Conservation (phyloP, 2,329 filamentous ascomycete species). For the Ophiostoma fasciatum region DNA sequence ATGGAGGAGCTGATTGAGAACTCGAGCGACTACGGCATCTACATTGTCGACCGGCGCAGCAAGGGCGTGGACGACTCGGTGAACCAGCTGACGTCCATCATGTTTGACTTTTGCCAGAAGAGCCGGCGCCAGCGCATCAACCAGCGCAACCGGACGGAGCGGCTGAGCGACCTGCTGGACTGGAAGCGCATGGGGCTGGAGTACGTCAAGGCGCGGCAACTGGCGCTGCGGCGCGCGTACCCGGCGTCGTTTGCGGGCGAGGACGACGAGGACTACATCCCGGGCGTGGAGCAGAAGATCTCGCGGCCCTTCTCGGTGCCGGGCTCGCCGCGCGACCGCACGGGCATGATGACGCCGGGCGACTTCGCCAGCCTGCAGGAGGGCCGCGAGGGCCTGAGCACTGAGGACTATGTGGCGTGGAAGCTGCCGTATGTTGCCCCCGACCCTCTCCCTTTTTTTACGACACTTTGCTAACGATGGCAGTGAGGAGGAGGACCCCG, state of each 20-base stretch:
- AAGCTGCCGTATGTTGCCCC: constrained; percentile 59
- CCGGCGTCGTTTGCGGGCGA: constrained; percentile 70
- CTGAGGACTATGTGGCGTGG: constrained; percentile 97
- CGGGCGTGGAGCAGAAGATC: constrained; percentile 87
- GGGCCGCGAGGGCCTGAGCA: constrained; percentile 79
- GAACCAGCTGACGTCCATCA: constrained; percentile 80
- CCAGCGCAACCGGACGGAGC: constrained; percentile 91
- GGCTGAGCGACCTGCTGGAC: constrained; percentile 84
- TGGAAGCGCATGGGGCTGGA: constrained; percentile 99
- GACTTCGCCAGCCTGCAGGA: constrained; percentile 96
- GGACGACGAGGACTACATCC: constrained; percentile 80
- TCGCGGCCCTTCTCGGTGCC: constrained; percentile 87
- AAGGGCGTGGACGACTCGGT: constrained; percentile 97
- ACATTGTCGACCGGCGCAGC: constrained; percentile 89
- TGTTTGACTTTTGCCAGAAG: constrained; percentile 91
- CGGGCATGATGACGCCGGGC: constrained; percentile 97
- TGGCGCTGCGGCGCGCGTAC: constrained; percentile 84
- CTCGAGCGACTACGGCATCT: constrained; percentile 94
- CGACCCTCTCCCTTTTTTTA: neutral
- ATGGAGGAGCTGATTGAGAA: constrained; percentile 99
- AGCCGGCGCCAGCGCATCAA: constrained; percentile 95
- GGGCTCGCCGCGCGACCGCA: constrained; percentile 77
- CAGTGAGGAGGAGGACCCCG: constrained; percentile 87
- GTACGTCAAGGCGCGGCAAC: constrained; percentile 91
- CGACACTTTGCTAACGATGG: constrained; percentile 3